These are phyloP conservation scores for Mucor lusitanicus DNA, from an alignment of 371 early-diverging fungal genomes.

Conservation along the genomic window DNA sequence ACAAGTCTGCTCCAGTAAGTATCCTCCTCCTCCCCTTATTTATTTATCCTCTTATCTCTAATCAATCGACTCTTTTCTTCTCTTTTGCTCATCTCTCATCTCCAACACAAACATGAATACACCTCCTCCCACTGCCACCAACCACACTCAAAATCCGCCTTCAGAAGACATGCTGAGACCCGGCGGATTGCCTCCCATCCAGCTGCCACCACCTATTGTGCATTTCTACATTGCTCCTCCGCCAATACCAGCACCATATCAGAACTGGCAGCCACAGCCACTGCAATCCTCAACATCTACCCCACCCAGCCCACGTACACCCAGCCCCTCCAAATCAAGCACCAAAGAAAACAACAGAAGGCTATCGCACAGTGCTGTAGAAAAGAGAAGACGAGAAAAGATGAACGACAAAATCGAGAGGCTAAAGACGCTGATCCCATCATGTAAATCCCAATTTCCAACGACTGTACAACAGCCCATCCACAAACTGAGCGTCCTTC, in stretches of 20 bases:
- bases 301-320: background rate
- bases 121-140: background rate
- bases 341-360: constrained; percentile 46
- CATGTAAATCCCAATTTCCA: constrained; percentile 40
- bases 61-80: constrained; percentile 4
- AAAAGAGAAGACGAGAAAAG: constrained; percentile 68
- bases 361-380: constrained; percentile 70
- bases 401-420: constrained; percentile 59
- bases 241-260: background rate
- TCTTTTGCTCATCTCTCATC: background rate
- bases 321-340: background rate
- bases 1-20: background rate
- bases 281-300: background rate
- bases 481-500: constrained; percentile 67
- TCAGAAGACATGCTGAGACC: background rate
- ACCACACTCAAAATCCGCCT: background rate
- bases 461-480: constrained; percentile 50
- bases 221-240: constrained; percentile 12
- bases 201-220: constrained; percentile 14
- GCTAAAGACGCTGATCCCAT: constrained; percentile 26
- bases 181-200: constrained; percentile 14
- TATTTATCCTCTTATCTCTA: constrained; percentile 1
- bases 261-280: background rate
- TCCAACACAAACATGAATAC: background rate
- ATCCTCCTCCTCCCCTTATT: too few relatives aligned